Base-by-base conservation (phyloP, 2,329 filamentous ascomycete genomes). In the Aspergillus arachidicola region DNA sequence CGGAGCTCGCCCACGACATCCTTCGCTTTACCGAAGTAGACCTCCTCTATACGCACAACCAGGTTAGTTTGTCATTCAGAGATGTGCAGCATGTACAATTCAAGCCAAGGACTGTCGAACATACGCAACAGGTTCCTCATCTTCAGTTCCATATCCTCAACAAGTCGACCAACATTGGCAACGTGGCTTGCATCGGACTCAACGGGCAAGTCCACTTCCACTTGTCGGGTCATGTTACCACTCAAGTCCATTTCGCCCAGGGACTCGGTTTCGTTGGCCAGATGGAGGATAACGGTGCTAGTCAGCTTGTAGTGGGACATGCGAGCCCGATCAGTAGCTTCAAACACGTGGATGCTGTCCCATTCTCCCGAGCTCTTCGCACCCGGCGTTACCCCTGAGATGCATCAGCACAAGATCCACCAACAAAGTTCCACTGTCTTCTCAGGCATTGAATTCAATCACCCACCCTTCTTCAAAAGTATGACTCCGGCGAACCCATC, bases 111-210 rank as follows among this genome's bases (percentile, higher is more conserved):
- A 59, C 1, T 12, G 26, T 16, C 38, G 56, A 45, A 76, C 81
- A 66, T 78, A 85, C 83, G 94, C 77, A 99, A 83, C 79, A 98
- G 80, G 80, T 99, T 99, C 69, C 95, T 88, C 95, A 99, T 98
- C 86, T 97, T 97, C 77, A 97, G 88, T 83, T 99, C 95, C 95
- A 99, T 98, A 79, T 99, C 95, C 84, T 99, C 95, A 58, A 99
- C 94, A 75, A 99, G 85, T 68, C 90, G 86, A 62, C 95, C 95
- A 64, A 98, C 92, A 80, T 99, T 99, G 72, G 91, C 92, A 72
- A 99, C 95, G 83, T 99, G 95, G 78, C 91, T 93, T 70, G 91
- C 90, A 79, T 98, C 94, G 73, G 90, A 91, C 71, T 96, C 93
- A 43, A 97, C 92, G 10, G 92, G 88, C 76, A 97, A 84, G 79